Conservation (phyloP, 108 stramenopile species). For the Thalassiosira profunda region DNA sequence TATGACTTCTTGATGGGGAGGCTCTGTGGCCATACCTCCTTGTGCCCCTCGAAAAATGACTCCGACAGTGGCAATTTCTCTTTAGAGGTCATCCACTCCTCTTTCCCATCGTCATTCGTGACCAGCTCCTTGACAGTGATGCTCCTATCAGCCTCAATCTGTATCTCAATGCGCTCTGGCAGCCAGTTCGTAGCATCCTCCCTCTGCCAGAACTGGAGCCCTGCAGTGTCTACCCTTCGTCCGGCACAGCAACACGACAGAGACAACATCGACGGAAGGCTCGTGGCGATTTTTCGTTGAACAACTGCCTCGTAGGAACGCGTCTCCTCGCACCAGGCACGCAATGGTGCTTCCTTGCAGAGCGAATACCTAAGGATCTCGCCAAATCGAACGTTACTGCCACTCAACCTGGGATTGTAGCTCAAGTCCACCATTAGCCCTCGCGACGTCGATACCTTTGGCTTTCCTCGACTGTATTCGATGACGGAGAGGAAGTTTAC, state of each 20-base stretch:
- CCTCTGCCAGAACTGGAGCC: conserved; percentile 73
- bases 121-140: conserved; percentile 62
- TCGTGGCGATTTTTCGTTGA: conserved; percentile 78
- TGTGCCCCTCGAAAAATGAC: conserved; percentile 25
- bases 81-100: conserved; percentile 44
- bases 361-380: conserved; percentile 76
- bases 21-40: conserved; percentile 5
- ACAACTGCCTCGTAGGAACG: conserved; percentile 84
- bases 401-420: conserved; percentile 60
- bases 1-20: conserved; percentile 52
- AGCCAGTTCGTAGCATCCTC: conserved; percentile 57
- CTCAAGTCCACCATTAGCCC: conserved; percentile 71
- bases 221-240: conserved; percentile 51
- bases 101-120: conserved; percentile 41
- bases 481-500: conserved; percentile 77
- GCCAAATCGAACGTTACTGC: conserved; percentile 53
- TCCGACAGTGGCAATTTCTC: conserved; percentile 45
- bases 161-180: conserved; percentile 77
- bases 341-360: conserved; percentile 74
- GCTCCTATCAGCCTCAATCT: conserved; percentile 60
- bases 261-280: conserved; percentile 70
- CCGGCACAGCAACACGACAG: conserved; percentile 86
- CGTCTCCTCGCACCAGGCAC: conserved; percentile 75
- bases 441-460: conserved; percentile 61
- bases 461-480: conserved; percentile 60